A percentile compares a stretch with the other conserved stretches of the same genome.
Evolutionary conservation across 2,329 filamentous ascomycete species (phyloP).

Genomic region (Dothideomycetes sp.): DNA sequence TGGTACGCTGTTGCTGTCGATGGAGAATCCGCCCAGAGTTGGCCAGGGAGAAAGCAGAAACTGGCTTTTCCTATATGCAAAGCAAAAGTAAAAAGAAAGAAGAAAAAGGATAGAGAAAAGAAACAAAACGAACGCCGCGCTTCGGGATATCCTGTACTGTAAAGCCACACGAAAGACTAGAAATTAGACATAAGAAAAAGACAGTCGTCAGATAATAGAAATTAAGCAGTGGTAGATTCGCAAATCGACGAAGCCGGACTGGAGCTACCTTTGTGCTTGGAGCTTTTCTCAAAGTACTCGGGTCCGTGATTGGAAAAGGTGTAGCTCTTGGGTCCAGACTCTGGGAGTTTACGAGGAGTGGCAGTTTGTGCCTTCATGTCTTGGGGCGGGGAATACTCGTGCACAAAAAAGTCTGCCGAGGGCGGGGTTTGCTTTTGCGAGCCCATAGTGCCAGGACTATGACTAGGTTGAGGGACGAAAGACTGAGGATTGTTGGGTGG

Average conservation of each 20-base stretch:
- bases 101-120: no score
- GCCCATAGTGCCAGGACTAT: conserved; percentile 7
- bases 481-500: conserved; percentile 15
- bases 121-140: conserved; percentile 10
- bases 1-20: no score
- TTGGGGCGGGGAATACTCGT: conserved; percentile 39
- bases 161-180: background rate
- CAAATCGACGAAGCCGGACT: conserved; percentile 10
- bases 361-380: conserved; percentile 27
- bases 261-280: conserved; percentile 7
- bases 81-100: no score
- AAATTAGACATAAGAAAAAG: conserved; percentile 1
- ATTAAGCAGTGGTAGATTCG: conserved; percentile 7
- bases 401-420: conserved; percentile 32
- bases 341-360: conserved; percentile 22
- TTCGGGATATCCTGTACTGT: conserved; percentile 12
- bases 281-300: conserved; percentile 32
- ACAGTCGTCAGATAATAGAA: conserved; percentile 6
- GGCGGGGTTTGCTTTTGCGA: conserved; percentile 22
- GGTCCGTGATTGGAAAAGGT: conserved; percentile 41
- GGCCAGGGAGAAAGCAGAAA: no score
- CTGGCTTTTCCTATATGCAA: conserved; percentile 1
- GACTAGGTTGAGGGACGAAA: conserved; percentile 14
- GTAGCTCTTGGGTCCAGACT: conserved; percentile 34
- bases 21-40: no score